A percentile compares a stretch with the other conserved stretches of the same genome.
phyloP scores from a whole-genome alignment of 805 yeast genomes.

The Kuraishia piskuri region DNA sequence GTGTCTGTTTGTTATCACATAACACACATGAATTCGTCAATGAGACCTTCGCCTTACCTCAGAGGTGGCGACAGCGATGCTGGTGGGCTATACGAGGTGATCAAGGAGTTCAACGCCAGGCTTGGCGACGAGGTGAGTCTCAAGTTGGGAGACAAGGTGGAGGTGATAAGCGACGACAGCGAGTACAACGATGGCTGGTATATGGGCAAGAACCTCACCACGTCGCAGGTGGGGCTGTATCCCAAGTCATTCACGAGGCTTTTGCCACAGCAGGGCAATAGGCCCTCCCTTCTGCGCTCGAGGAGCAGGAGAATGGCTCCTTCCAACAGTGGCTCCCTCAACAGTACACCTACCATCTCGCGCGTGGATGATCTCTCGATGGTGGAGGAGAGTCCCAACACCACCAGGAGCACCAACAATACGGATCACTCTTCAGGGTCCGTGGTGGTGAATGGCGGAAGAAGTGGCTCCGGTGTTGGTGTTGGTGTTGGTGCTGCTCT shows the following conservation, averaged over 20 bases:
- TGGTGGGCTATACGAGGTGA: slow-evolving; percentile 38
- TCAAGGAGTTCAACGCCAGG: slow-evolving; percentile 82
- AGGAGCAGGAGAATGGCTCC: slow-evolving; percentile 44
- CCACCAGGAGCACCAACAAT: slow-evolving; percentile 7
- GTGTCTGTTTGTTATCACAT: too few species aligned
- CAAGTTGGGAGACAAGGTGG: slow-evolving; percentile 75
- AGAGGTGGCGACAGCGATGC: not conserved
- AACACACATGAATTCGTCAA: not conserved
- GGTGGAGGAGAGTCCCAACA: slow-evolving; percentile 6
- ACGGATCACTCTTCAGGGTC: slow-evolving; percentile 1
- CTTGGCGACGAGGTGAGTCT: slow-evolving; percentile 84
- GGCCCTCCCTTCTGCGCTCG: slow-evolving; percentile 42
- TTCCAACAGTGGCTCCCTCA: not conserved
- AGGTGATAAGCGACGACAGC: slow-evolving; percentile 85
- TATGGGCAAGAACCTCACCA: slow-evolving; percentile 70
- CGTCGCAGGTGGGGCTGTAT: slow-evolving; percentile 76
- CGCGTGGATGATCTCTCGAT: slow-evolving; percentile 1
- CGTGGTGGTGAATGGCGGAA: not conserved
- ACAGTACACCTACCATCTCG: slow-evolving; percentile 2
- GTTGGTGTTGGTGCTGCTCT: not conserved
- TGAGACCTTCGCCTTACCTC: not conserved
- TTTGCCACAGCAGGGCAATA: slow-evolving; percentile 1
- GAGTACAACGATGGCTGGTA: slow-evolving; percentile 98
- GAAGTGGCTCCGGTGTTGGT: not conserved
- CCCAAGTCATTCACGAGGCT: slow-evolving; percentile 83